These are phyloP conservation scores for Lactarius deliciosus DNA, from an alignment of 768 basidiomycete genomes.

Conservation along the genomic window DNA sequence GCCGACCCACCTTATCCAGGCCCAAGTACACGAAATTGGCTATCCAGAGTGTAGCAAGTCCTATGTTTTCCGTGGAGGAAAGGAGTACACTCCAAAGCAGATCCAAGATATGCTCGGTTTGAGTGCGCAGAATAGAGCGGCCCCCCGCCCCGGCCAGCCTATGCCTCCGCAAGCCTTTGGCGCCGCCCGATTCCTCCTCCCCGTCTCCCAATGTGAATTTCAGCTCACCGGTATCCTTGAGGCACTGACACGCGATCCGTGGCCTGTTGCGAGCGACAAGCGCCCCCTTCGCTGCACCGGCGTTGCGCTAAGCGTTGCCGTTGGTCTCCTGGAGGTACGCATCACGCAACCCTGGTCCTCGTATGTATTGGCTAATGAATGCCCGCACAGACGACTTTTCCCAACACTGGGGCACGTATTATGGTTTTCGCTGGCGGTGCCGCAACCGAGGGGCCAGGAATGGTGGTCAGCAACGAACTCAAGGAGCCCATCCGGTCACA, in stretches of 20 bases:
- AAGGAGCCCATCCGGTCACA: constrained; percentile 98
- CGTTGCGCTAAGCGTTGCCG: constrained; percentile 89
- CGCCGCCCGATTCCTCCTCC: constrained; percentile 88
- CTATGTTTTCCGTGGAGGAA: constrained; percentile 97
- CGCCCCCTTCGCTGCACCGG: constrained; percentile 93
- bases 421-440: constrained; percentile 97
- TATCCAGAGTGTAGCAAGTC: constrained; percentile 96
- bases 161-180: constrained; percentile 79
- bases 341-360: background rate
- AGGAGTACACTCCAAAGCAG: constrained; percentile 94
- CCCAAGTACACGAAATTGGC: constrained; percentile 98
- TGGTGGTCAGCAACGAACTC: constrained; percentile 93
- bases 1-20: constrained; percentile 45
- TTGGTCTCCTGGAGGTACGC: constrained; percentile 82
- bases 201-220: constrained; percentile 91
- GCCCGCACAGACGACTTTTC: constrained; percentile 70
- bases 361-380: background rate
- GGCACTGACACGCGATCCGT: constrained; percentile 83
- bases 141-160: constrained; percentile 83
- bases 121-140: constrained; percentile 72
- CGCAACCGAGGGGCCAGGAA: constrained; percentile 93
- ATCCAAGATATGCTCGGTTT: constrained; percentile 98
- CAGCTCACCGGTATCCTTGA: constrained; percentile 94
- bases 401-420: constrained; percentile 93
- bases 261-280: constrained; percentile 96